Evolutionary conservation across 192 early-diverging fungal genomes (phyloP).

Genomic region (Lobosporangium transversale): DNA sequence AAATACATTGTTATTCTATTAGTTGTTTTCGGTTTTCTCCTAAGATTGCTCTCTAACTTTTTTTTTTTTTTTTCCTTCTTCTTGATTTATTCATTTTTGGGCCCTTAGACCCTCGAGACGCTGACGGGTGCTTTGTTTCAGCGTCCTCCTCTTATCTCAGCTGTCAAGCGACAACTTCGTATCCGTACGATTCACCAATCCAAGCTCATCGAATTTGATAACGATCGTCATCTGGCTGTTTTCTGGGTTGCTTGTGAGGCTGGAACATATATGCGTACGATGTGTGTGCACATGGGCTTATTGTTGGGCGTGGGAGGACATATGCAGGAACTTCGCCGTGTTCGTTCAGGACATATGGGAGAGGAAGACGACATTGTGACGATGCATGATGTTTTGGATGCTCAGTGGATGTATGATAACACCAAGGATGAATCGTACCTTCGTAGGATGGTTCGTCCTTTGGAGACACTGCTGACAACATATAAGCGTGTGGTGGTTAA

Average conservation of each 20-base stretch:
- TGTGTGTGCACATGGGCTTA: constrained; percentile 97
- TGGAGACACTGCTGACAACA: constrained; percentile 91
- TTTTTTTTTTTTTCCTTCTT: too few species aligned
- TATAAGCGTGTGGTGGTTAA: constrained; percentile 99
- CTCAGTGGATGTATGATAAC: constrained; percentile 98
- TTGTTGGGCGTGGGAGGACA: constrained; percentile 96
- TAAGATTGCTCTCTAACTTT: too few species aligned
- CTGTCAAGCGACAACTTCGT: constrained; percentile 99
- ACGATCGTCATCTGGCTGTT: constrained; percentile 93
- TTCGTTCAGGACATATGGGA: constrained; percentile 89
- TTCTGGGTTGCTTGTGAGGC: constrained; percentile 99
- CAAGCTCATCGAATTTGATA: constrained; percentile 97
- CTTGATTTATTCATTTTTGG: too few species aligned
- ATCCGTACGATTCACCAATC: constrained; percentile 97
- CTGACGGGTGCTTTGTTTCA: constrained; percentile 99
- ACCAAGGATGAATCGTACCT: constrained; percentile 98
- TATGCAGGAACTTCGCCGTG: constrained; percentile 99
- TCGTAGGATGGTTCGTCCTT: constrained; percentile 90
- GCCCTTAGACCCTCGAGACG: constrained; percentile 90
- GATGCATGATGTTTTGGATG: constrained; percentile 99
- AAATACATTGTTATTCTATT: too few species aligned
- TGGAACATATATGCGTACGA: constrained; percentile 99
- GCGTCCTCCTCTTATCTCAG: constrained; percentile 97
- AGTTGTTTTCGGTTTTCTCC: too few species aligned
- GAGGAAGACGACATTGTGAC: constrained; percentile 97